Percentiles rank a stretch among this genome's conserved stretches.
Conservation (phyloP, 2,329 filamentous ascomycete species). For the Huntiella omanensis region DNA sequence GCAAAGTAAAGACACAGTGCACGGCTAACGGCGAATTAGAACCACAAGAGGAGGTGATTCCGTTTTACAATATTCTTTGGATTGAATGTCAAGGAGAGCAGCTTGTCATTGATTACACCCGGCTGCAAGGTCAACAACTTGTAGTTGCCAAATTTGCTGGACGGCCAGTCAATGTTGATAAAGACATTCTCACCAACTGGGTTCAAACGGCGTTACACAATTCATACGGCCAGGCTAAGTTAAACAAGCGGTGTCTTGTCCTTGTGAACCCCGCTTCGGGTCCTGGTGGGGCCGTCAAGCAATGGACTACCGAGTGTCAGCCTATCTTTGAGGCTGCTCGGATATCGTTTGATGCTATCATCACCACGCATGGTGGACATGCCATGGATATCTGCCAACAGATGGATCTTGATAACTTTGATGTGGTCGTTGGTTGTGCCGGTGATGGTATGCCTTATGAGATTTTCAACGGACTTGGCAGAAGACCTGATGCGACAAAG, state of each 20-base stretch:
- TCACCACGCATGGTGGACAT: constrained; percentile 55
- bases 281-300: constrained; percentile 52
- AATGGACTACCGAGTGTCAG: constrained; percentile 57
- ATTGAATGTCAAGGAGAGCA: constrained; percentile 42
- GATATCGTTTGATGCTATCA: constrained; percentile 55
- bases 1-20: background rate
- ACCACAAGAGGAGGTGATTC: background rate
- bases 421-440: constrained; percentile 75
- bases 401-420: constrained; percentile 61
- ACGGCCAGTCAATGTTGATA: constrained; percentile 17
- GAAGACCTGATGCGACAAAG: constrained; percentile 51
- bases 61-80: constrained; percentile 60
- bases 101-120: constrained; percentile 56
- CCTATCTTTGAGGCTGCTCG: constrained; percentile 69
- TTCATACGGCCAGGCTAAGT: constrained; percentile 51
- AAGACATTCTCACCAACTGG: constrained; percentile 39
- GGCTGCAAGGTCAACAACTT: constrained; percentile 36
- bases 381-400: constrained; percentile 57
- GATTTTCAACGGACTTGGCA: constrained; percentile 80
- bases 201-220: constrained; percentile 42
- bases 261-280: constrained; percentile 84
- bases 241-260: constrained; percentile 63
- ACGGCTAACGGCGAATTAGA: constrained; percentile 2
- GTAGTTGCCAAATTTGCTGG: constrained; percentile 44
- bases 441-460: constrained; percentile 86